Evolutionary conservation across 208 protist genomes (phyloP), one percentile per base, ranked within the genome.

Genomic region (Leishmania guyanensis): DNA sequence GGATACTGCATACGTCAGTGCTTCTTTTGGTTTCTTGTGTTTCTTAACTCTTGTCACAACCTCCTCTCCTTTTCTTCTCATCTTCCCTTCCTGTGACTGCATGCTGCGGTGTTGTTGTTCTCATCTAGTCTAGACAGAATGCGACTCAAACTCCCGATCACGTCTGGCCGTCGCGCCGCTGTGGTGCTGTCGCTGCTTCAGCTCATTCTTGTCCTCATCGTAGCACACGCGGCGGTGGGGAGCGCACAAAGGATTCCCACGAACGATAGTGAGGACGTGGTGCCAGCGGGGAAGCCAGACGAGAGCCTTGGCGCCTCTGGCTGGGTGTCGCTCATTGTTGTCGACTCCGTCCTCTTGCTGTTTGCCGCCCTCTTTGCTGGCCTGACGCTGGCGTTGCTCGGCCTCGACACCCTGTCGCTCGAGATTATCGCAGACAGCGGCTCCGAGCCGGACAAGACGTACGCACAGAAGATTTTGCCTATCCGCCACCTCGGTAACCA

Each of bases 351-450:
- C 17, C 85, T 99, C 22, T 84, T 99, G 14, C 71, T 92, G n/a
- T 95, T 99, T 69, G 98, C 97, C 12, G 98, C 94, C 10, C 87
- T 99, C 56, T 99, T 99, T 80, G 97, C 96, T 17, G 98, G 98
- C 46, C 87, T 99, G 26, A 99, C 98, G 43, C 89, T 99, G 36
- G 98, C 98, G 33, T 88, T 99, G 33, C 92, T 99, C 79, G 92
- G 95, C 5, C 91, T 99, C 9, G 98, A 99, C 81, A 98, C 95
- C 10, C 89, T 96, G 29, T 98, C 91, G 51, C 91, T 99, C 43
- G 93, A 99, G 78, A 97, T 99, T 77, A 95, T 98, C 76, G 92
- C 95, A 2, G 92, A 96, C 75, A 95, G 92, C 76, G 97, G 96
- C 43, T 87, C 86, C 1, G 91, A 97, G 79, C 91, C 94, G 43